phyloP scores from a whole-genome alignment of 257 asterid species.

The Solanum boliviense region DNA sequence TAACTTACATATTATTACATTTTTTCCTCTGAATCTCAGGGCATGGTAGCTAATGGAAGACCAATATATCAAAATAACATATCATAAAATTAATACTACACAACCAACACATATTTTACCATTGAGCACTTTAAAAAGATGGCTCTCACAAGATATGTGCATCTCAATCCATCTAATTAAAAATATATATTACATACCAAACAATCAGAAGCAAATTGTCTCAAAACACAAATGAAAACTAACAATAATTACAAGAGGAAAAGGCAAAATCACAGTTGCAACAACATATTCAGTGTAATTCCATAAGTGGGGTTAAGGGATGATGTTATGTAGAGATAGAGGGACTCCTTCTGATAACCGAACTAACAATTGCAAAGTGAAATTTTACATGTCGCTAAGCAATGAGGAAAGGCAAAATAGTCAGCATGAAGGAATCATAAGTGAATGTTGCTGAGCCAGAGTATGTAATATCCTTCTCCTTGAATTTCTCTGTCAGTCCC shows the following conservation, averaged over 20 bases:
- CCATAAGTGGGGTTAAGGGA: not conserved
- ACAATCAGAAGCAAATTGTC: not conserved
- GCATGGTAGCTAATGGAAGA: not conserved
- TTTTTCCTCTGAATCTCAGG: not conserved
- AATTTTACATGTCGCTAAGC: conserved; percentile 28
- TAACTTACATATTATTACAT: not conserved
- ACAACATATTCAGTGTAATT: not conserved
- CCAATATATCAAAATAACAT: not conserved
- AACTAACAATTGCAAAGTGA: not conserved
- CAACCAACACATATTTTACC: not conserved
- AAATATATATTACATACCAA: not conserved
- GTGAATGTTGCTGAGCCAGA: conserved; percentile 76
- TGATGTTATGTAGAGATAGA: not conserved
- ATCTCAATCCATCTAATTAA: too few species aligned
- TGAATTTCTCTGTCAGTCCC: conserved; percentile 95
- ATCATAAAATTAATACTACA: not conserved
- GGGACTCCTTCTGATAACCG: not conserved
- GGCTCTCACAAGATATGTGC: too few species aligned
- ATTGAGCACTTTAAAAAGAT: not conserved
- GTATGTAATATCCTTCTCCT: conserved; percentile 70
- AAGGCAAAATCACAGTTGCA: not conserved
- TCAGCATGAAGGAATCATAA: conserved; percentile 78
- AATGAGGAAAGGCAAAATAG: conserved; percentile 75
- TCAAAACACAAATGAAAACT: not conserved
- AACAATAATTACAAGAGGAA: not conserved